Base-by-base conservation (phyloP, 192 early-diverging fungal genomes). In the Rhizophagus prolifer region DNA sequence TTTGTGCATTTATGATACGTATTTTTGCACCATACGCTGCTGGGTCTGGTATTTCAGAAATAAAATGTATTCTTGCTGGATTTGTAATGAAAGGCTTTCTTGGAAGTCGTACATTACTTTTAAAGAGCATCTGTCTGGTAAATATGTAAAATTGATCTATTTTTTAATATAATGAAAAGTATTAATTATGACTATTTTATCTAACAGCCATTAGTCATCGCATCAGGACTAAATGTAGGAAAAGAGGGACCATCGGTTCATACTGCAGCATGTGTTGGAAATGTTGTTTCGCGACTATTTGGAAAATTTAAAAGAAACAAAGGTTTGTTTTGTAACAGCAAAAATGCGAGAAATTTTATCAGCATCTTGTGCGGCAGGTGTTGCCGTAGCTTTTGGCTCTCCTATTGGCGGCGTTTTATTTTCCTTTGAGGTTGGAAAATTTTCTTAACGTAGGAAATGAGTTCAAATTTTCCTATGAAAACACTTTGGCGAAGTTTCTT, bases 401-500 rank as follows among this genome's bases (percentile, higher is more conserved):
- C 97, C 97, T 1, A 96, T 98, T 71, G 97, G 91, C 0, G 92
- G 92, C 23, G 92, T 95, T 28, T 79, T 94, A 9, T 92, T 93
- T 78, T 85, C 86, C 9, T 81, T 88, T 26, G 88, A 89, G 77
- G 84, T 85, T 80, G 9, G 58, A 5, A 6, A 9, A 25, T 66
- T 46, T n/a, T 28, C 91, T 70, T 88, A 86, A 77, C 92, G 2
- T 92, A 98, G 85, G 98, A 99, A 86, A 91, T 99, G 79, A 95
- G 95, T 76, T 92, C 95, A 54, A 94, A 93, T 76, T 98, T 99
- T 74, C 95, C 96, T 3, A 93, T 92, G 38, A 93, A 94, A 78
- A 97, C 96, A 1, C 94, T 99, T 91, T 97, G 95, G 95, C 86
- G 95, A 26, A 93, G 92, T 68, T 99, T 99, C 83, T 95, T 99